These are phyloP conservation scores for Gigaspora rosea DNA, from an alignment of 192 early-diverging fungal genomes.

Conservation along the genomic window DNA sequence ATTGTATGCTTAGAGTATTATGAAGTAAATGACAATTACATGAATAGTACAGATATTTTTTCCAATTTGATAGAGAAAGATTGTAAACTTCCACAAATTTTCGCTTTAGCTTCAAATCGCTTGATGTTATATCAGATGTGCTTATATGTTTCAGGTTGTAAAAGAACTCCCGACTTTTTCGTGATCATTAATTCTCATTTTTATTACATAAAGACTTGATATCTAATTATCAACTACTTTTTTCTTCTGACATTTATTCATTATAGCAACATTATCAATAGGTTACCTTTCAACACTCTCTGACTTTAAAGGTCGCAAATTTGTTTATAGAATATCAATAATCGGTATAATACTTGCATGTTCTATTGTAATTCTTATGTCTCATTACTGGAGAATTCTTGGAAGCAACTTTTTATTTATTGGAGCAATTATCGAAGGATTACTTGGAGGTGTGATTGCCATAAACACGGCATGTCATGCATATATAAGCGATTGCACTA, in stretches of 20 bases:
- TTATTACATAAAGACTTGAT: background rate
- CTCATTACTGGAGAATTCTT: conserved; percentile 20
- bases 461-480: conserved; percentile 33
- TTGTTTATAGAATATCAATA: conserved; percentile 16
- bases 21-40: background rate
- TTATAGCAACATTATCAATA: conserved; percentile 12
- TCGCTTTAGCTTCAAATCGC: background rate
- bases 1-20: conserved; percentile 13
- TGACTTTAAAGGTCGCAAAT: conserved; percentile 22
- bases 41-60: background rate
- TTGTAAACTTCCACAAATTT: conserved; percentile 2
- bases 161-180: background rate
- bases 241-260: background rate
- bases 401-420: conserved; percentile 13
- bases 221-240: background rate
- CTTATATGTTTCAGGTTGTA: conserved; percentile 5
- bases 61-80: background rate
- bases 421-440: conserved; percentile 21
- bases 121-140: conserved; percentile 12
- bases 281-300: conserved; percentile 28
- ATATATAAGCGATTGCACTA: conserved; percentile 23
- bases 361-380: conserved; percentile 6
- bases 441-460: conserved; percentile 13
- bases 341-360: conserved; percentile 5
- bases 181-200: background rate